phyloP scores from a whole-genome alignment of 2,329 filamentous ascomycete genomes.

The Coniochaeta ligniaria region DNA sequence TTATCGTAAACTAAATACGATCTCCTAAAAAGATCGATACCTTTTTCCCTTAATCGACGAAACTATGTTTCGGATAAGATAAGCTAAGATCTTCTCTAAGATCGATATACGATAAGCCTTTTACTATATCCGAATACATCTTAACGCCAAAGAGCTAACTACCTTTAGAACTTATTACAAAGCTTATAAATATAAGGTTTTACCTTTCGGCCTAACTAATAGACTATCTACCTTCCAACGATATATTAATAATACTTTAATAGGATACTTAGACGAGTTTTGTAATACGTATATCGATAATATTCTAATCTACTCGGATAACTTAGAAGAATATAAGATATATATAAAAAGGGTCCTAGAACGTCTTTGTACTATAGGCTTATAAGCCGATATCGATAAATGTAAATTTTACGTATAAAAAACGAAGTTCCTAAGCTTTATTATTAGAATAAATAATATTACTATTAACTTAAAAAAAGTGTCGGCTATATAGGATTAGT shows the following conservation, averaged over 20 bases:
- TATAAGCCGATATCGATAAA: constrained; percentile 4
- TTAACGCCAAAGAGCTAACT: not conserved
- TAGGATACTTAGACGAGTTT: no score
- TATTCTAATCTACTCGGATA: constrained; percentile 6
- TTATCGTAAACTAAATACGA: constrained; percentile 1
- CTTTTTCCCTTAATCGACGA: no score
- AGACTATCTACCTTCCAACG: no score
- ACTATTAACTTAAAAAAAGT: not conserved
- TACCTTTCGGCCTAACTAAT: no score
- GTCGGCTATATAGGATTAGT: not conserved
- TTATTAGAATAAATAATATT: no score
- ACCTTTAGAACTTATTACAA: not conserved
- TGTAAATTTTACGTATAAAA: constrained; percentile 3
- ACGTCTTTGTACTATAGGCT: not conserved
- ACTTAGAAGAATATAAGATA: not conserved
- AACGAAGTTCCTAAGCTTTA: constrained; percentile 4
- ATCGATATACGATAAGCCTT: no score
- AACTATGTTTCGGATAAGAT: no score
- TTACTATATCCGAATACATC: not conserved
- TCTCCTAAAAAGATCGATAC: no score
- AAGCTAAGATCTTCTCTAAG: no score
- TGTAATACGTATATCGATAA: no score
- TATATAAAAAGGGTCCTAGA: not conserved
- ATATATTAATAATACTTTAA: no score
- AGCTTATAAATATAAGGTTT: constrained; percentile 3